Evolutionary conservation across 2,329 filamentous ascomycete species (phyloP), one percentile per base, ranked within the genome.

Genomic region (Ophiocordyceps unilateralis): DNA sequence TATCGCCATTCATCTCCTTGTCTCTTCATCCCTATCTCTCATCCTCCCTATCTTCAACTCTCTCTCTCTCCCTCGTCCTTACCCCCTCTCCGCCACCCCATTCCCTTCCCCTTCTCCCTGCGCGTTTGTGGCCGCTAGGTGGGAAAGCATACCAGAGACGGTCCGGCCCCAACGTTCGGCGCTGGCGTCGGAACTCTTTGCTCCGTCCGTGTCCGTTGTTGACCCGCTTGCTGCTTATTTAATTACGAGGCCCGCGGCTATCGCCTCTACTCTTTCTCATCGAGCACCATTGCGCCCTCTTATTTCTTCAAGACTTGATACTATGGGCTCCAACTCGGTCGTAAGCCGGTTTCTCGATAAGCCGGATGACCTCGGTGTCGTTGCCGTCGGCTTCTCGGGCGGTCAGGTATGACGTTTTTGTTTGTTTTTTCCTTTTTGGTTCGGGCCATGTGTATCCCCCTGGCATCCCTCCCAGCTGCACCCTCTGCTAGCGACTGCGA

Each of bases 321-420:
- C 47, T 49, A 70, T 73, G 66, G 68, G 70, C 53, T 72, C 69
- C 43, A 68, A 69, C 44, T 68, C 70, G 58, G 58, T 75, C 50
- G 59, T 66, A 50, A 71, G 69, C 58, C 87, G 82, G 57, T 96
- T 95, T 67, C 81, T 96, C 52, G 70, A 80, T 49, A 72, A 80
- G 57, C 75, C 78, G 26, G 72, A 83, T 56, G 80, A 96, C 56
- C 72, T 98, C 49, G 91, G 89, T 48, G 75, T 98, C 44, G 86
- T 96, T 32, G 87, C 89, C 41, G 91, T 96, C 32, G 89, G 89
- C 48, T 98, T 96, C 69, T 93, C 87, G 43, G 89, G 89, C 51
- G 91, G 91, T 45, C 91, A 95, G 77, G 87, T 91, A 77, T 53
- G 70, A 36, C 32, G 32, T 36, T 8, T 10, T 34, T 34, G 14